Evolutionary conservation across 108 stramenopile species (phyloP).

Genomic region (Cyclotella atomus): DNA sequence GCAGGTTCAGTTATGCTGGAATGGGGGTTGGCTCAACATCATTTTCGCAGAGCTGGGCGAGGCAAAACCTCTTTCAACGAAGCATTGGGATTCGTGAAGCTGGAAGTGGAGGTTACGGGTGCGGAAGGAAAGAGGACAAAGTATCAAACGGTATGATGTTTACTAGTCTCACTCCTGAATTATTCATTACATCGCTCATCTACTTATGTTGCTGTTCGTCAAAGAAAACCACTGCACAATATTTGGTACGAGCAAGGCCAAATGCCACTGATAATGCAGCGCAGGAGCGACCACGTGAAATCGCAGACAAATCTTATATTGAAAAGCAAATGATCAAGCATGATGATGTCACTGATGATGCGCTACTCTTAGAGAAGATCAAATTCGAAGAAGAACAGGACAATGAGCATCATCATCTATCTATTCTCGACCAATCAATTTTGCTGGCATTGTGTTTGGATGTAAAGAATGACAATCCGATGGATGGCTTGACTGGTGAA

Average conservation of each 20-base stretch:
- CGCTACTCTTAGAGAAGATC: slow-evolving; percentile 84
- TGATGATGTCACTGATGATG: slow-evolving; percentile 74
- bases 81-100: slow-evolving; percentile 60
- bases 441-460: slow-evolving; percentile 95
- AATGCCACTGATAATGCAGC: slow-evolving; percentile 6
- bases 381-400: slow-evolving; percentile 74
- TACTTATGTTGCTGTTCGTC: background rate
- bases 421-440: slow-evolving; percentile 86
- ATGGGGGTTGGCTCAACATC: slow-evolving; percentile 88
- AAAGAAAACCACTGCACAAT: slow-evolving; percentile 78
- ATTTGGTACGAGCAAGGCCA: slow-evolving; percentile 80
- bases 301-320: slow-evolving; percentile 13
- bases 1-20: slow-evolving; percentile 75
- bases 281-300: slow-evolving; percentile 9
- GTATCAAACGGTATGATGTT: slow-evolving; percentile 57
- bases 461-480: slow-evolving; percentile 92
- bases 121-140: slow-evolving; percentile 92
- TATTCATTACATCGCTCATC: background rate
- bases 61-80: slow-evolving; percentile 65
- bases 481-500: slow-evolving; percentile 93
- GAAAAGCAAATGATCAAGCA: slow-evolving; percentile 47
- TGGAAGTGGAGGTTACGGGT: slow-evolving; percentile 83
- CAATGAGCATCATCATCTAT: slow-evolving; percentile 59
- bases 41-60: slow-evolving; percentile 68
- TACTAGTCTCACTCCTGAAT: background rate